These are phyloP conservation scores for Nelumbo lutea DNA, from an alignment of 164 flowering plant genomes.

Conservation along the genomic window DNA sequence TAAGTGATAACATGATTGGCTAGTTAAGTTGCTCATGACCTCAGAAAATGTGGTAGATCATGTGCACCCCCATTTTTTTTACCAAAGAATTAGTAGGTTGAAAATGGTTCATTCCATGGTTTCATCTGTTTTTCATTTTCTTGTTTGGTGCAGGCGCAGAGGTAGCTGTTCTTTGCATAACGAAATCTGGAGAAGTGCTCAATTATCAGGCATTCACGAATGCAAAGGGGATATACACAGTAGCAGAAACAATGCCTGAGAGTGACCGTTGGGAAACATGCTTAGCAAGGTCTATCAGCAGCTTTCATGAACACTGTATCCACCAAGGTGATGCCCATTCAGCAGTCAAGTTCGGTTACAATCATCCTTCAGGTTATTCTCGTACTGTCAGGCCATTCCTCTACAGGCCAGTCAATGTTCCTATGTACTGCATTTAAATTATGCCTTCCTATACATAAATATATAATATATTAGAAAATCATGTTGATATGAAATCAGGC, in stretches of 20 bases:
- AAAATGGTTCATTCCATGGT: too few species aligned
- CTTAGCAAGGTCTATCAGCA: slow-evolving; percentile 83
- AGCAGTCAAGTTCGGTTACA: slow-evolving; percentile 81
- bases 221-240: slow-evolving; percentile 70
- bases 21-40: too few species aligned
- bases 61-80: too few species aligned
- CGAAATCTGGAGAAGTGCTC: slow-evolving; percentile 88
- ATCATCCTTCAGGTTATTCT: slow-evolving; percentile 70
- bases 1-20: too few species aligned
- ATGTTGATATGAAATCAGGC: neutral
- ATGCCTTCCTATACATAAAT: neutral
- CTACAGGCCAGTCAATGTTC: slow-evolving; percentile 52
- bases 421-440: slow-evolving; percentile 62
- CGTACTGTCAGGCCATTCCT: slow-evolving; percentile 73
- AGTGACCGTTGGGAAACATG: slow-evolving; percentile 93
- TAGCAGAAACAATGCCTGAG: slow-evolving; percentile 98
- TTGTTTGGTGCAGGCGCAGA: slow-evolving; percentile 73
- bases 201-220: slow-evolving; percentile 95
- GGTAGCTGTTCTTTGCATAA: slow-evolving; percentile 97
- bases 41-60: too few species aligned
- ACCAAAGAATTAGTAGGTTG: too few species aligned
- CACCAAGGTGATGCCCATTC: slow-evolving; percentile 41
- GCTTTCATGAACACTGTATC: slow-evolving; percentile 77
- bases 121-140: too few species aligned
- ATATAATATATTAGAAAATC: neutral